Evolutionary conservation across 2,329 filamentous ascomycete genomes (phyloP).

Genomic region (Microdochium trichocladiopsis): DNA sequence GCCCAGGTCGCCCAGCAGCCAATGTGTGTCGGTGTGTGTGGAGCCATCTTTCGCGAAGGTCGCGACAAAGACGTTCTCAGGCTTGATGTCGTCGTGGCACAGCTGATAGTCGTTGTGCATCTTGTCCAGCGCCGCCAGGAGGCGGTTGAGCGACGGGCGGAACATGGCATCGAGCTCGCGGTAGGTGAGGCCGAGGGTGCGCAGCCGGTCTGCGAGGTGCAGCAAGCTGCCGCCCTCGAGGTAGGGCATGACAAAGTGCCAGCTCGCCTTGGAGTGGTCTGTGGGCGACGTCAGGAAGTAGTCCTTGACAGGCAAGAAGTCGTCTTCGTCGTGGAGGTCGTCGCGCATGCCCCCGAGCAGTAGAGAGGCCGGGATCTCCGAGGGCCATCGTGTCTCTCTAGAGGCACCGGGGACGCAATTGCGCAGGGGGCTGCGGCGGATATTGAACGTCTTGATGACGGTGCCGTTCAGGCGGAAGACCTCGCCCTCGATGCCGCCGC

Average conservation of each 20-base stretch:
- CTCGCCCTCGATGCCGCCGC: constrained; percentile 21
- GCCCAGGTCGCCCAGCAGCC: constrained; percentile 23
- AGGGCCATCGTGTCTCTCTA: constrained; percentile 11
- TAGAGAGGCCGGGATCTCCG: constrained; percentile 21
- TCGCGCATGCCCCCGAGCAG: constrained; percentile 15
- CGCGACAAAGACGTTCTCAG: constrained; percentile 21
- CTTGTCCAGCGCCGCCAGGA: constrained; percentile 15
- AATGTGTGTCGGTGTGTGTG: constrained; percentile 9
- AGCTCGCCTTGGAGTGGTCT: constrained; percentile 7
- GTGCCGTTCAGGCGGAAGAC: constrained; percentile 16
- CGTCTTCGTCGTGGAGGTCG: constrained; percentile 1
- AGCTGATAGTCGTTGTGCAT: constrained; percentile 16
- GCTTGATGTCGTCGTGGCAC: constrained; percentile 25
- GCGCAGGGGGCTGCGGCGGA: constrained; percentile 16
- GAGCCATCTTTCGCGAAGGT: neutral
- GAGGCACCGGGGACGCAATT: constrained; percentile 17
- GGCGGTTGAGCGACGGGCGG: constrained; percentile 17
- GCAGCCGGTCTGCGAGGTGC: constrained; percentile 14
- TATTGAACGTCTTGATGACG: constrained; percentile 22
- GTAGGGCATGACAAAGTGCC: constrained; percentile 21
- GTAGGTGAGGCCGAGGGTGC: constrained; percentile 4
- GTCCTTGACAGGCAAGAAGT: constrained; percentile 20
- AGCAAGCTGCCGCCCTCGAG: constrained; percentile 15
- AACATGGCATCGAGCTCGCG: constrained; percentile 20
- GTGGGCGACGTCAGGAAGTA: constrained; percentile 17